A percentile compares a stretch with the other conserved stretches of the same genome.
Evolutionary conservation across 306 rosid species (phyloP).

Genomic region (Cucurbita argyrosperma): DNA sequence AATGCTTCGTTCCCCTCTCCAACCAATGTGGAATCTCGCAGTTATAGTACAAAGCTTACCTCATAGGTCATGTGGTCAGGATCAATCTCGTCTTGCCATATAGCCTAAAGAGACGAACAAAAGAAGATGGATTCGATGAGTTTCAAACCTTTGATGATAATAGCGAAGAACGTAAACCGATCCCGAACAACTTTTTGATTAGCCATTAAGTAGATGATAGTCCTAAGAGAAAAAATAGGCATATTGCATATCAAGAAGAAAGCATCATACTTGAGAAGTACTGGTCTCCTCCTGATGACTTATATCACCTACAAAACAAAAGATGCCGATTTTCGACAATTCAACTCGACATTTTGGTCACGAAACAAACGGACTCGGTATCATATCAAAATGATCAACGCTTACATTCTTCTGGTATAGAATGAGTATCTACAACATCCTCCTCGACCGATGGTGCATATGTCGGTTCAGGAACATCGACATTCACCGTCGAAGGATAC

Average conservation of each 20-base stretch:
- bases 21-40: no score
- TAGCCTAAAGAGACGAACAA: slow-evolving; percentile 30
- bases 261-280: slow-evolving; percentile 51
- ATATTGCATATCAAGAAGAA: slow-evolving; percentile 10
- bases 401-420: slow-evolving; percentile 77
- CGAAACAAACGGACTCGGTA: background rate
- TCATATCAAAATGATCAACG: slow-evolving; percentile 8
- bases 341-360: background rate
- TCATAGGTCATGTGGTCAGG: slow-evolving; percentile 90
- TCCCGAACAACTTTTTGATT: background rate
- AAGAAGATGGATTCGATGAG: background rate
- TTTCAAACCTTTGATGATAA: background rate
- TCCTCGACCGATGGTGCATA: slow-evolving; percentile 47
- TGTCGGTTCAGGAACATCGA: slow-evolving; percentile 35
- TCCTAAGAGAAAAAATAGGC: slow-evolving; percentile 2
- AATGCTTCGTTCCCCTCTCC: no score
- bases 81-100: slow-evolving; percentile 73
- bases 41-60: slow-evolving; percentile 21
- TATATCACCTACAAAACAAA: slow-evolving; percentile 29
- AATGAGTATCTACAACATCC: slow-evolving; percentile 31
- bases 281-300: slow-evolving; percentile 36
- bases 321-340: background rate
- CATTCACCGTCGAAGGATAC: slow-evolving; percentile 30
- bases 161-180: background rate
- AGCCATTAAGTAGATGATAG: background rate